Evolutionary conservation across 208 protist species (phyloP).

Genomic region (Acanthamoeba castellanii): DNA sequence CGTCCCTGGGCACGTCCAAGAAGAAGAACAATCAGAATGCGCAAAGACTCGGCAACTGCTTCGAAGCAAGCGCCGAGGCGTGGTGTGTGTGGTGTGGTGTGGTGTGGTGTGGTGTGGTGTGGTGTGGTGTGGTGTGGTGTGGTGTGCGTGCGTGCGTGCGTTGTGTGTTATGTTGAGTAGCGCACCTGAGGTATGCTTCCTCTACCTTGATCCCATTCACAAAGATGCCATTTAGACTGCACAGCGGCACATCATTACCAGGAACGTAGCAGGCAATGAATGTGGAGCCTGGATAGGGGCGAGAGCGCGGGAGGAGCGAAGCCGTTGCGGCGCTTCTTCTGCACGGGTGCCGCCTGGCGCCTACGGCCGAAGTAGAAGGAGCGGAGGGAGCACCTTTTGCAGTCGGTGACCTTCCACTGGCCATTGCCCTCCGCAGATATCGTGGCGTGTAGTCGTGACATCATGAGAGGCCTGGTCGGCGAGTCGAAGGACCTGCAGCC

Average conservation of each 20-base stretch:
- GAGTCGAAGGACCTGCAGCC: constrained; percentile 22
- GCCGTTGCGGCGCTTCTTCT: too few relatives aligned
- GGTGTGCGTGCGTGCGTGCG: too few relatives aligned
- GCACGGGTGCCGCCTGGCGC: too few relatives aligned
- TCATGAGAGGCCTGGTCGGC: background rate
- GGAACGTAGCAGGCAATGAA: background rate
- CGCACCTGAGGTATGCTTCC: constrained; percentile 17
- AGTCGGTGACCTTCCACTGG: constrained; percentile 30
- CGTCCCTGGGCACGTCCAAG: background rate
- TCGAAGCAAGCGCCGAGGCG: too few relatives aligned
- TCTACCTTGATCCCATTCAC: constrained; percentile 29
- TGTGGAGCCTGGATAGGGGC: background rate
- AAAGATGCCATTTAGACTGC: constrained; percentile 60
- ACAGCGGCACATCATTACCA: background rate
- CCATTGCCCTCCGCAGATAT: background rate
- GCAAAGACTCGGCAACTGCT: background rate
- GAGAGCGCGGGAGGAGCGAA: too few relatives aligned
- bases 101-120: too few relatives aligned
- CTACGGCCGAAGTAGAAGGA: background rate
- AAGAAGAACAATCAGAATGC: background rate
- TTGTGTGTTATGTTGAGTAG: background rate
- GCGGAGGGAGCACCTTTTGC: background rate
- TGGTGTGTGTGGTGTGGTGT: too few relatives aligned
- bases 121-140: too few relatives aligned
- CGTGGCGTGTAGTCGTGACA: constrained; percentile 58